Percentiles rank a stretch among this genome's conserved stretches.
Evolutionary conservation across 2,329 filamentous ascomycete genomes (phyloP).

Genomic region (Exophiala xenobiotica): DNA sequence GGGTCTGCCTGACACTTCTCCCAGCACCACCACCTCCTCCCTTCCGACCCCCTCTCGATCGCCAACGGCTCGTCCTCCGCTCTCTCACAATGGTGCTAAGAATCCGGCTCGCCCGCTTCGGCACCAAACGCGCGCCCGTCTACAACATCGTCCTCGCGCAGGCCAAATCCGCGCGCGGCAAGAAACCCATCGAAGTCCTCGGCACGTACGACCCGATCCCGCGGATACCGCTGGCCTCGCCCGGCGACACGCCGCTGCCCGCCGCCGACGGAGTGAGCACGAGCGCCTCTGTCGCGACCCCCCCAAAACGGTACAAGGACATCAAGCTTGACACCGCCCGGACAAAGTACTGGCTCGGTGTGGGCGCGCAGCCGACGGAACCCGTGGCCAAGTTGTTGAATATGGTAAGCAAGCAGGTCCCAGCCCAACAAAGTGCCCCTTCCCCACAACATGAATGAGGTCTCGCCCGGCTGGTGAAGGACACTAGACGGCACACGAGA

Average conservation of each 20-base stretch:
- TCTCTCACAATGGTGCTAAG: slow-evolving; percentile 75
- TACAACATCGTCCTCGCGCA: slow-evolving; percentile 98
- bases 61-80: no score
- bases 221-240: slow-evolving; percentile 44
- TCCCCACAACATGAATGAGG: no score
- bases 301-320: slow-evolving; percentile 81
- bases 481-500: no score
- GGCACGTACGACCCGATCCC: slow-evolving; percentile 64
- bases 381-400: slow-evolving; percentile 81
- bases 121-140: slow-evolving; percentile 80
- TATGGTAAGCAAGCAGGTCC: slow-evolving; percentile 59
- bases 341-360: slow-evolving; percentile 93
- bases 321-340: slow-evolving; percentile 79
- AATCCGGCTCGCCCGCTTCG: slow-evolving; percentile 91
- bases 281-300: no score
- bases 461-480: no score
- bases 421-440: no score
- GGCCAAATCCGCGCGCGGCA: slow-evolving; percentile 86
- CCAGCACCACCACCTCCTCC: no score
- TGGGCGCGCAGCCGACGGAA: slow-evolving; percentile 91
- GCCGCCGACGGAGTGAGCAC: slow-evolving; percentile 41
- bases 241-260: slow-evolving; percentile 23
- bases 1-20: no score
- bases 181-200: slow-evolving; percentile 89
- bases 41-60: no score